A percentile compares a stretch with the other conserved stretches of the same genome.
phyloP scores from a whole-genome alignment of 192 early-diverging fungal species.

The Coemansia interrupta region DNA sequence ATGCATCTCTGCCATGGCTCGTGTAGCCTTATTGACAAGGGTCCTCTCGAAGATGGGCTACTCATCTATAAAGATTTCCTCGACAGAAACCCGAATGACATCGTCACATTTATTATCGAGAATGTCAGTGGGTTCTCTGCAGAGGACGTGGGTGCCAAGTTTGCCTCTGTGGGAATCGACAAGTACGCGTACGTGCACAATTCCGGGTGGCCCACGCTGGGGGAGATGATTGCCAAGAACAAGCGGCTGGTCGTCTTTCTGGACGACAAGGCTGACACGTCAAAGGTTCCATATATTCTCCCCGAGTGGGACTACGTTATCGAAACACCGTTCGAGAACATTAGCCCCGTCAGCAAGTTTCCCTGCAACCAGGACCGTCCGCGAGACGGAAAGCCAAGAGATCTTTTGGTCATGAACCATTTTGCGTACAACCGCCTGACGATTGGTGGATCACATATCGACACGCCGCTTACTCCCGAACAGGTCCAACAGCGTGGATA shows the following conservation, averaged over 20 bases:
- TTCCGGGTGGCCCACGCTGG: constrained; percentile 67
- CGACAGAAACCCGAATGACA: constrained; percentile 65
- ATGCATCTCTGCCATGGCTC: constrained; percentile 67
- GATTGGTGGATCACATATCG: constrained; percentile 26
- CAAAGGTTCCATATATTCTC: constrained; percentile 48
- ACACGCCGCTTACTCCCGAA: constrained; percentile 16
- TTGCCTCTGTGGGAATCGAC: constrained; percentile 51
- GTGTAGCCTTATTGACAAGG: constrained; percentile 66
- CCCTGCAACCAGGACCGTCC: constrained; percentile 46
- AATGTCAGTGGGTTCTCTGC: constrained; percentile 56
- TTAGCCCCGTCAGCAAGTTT: constrained; percentile 31
- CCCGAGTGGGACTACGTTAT: constrained; percentile 48
- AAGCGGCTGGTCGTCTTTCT: constrained; percentile 67
- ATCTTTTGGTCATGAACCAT: constrained; percentile 48
- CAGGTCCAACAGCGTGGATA: constrained; percentile 29
- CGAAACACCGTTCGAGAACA: constrained; percentile 41
- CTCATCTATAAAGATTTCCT: constrained; percentile 57
- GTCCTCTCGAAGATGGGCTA: constrained; percentile 55
- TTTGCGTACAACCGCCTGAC: constrained; percentile 41
- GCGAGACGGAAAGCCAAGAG: constrained; percentile 21
- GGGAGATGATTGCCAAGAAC: constrained; percentile 57
- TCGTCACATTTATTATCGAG: constrained; percentile 74
- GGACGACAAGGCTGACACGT: constrained; percentile 60
- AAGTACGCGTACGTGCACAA: constrained; percentile 52
- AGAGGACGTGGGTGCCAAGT: constrained; percentile 54